Base-by-base conservation (phyloP, 257 asterid genomes). In the Rhazya stricta region DNA sequence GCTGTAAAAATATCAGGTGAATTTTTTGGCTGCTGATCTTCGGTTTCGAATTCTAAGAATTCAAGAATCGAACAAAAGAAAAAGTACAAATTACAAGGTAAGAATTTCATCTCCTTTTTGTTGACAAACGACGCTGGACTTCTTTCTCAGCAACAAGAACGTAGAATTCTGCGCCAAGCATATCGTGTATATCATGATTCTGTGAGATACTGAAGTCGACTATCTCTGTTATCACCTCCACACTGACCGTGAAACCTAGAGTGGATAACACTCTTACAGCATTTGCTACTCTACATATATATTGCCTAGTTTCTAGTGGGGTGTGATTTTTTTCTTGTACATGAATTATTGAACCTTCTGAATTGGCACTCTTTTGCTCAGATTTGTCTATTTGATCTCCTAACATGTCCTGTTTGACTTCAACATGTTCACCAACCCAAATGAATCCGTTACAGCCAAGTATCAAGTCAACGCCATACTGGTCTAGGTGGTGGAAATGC, bases 401-500 rank as follows among this genome's bases (percentile, higher is more conserved):
- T 25, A 60, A 76, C 89, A 85, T 89, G 76, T 83, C 96, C 68
- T 89, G 96, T 81, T 85, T 88, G 77, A 83, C 88, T 71, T 83
- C 93, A 60, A 90, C 91, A 69, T 90, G 98, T 73, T 94, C 95
- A 45, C 98, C 98, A 39, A 92, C 85, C 97, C 98, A 94, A 83
- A 94, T 69, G 81, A 88, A 90, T 61, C 98, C 98, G 56, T 94
- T 94, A 82, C 93, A 86, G 36, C 97, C 98, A 16, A 94, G 91
- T 69, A 94, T 89, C 83, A 94, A 74, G 83, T 94, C 98, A 6
- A 92, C 87, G 62, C 91, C 96, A 78, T 82, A 92, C 72, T 84
- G 88, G 30, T 90, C 97, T 60, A 94, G 85, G 82, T 91, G 77
- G 83, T 90, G 91, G 83, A 92, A 92, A 82, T 94, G 98, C 42